phyloP scores from a whole-genome alignment of 371 early-diverging fungal species.

The Mortierella sp. region DNA sequence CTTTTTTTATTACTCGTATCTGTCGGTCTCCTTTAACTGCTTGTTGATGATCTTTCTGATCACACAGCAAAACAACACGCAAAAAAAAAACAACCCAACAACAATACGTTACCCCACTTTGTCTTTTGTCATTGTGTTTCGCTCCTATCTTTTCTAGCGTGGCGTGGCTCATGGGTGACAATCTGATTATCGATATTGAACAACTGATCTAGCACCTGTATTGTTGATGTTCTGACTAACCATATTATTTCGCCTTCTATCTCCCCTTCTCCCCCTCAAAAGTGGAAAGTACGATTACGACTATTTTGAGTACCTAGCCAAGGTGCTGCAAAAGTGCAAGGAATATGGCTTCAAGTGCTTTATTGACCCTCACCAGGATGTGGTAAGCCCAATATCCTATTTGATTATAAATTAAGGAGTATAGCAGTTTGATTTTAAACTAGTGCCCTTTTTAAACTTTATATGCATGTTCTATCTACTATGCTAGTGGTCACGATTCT shows the following conservation, averaged over 20 bases:
- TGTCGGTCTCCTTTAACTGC: not conserved
- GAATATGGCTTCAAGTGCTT: conserved; percentile 81
- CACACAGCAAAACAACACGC: conserved; percentile 8
- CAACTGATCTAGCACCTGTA: not conserved
- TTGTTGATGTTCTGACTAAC: not conserved
- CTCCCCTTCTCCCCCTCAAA: not conserved
- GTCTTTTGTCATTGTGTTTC: not conserved
- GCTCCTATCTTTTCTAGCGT: not conserved
- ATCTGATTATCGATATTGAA: not conserved
- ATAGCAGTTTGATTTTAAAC: not conserved
- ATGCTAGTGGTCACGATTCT: conserved; percentile 77
- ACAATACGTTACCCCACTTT: not conserved
- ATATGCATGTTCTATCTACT: not conserved
- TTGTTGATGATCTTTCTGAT: conserved; percentile 2
- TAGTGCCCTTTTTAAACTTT: not conserved
- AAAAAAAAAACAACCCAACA: not conserved
- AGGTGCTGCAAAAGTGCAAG: conserved; percentile 72
- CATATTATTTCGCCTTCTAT: not conserved
- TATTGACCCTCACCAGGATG: conserved; percentile 88
- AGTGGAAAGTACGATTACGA: conserved; percentile 89
- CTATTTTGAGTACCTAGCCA: conserved; percentile 82
- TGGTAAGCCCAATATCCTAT: conserved; percentile 55
- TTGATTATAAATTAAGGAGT: not conserved
- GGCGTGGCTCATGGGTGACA: not conserved
- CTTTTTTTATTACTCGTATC: conserved; percentile 32